Evolutionary conservation across 2,329 filamentous ascomycete species (phyloP).

Genomic region (Shiraia bambusicola): DNA sequence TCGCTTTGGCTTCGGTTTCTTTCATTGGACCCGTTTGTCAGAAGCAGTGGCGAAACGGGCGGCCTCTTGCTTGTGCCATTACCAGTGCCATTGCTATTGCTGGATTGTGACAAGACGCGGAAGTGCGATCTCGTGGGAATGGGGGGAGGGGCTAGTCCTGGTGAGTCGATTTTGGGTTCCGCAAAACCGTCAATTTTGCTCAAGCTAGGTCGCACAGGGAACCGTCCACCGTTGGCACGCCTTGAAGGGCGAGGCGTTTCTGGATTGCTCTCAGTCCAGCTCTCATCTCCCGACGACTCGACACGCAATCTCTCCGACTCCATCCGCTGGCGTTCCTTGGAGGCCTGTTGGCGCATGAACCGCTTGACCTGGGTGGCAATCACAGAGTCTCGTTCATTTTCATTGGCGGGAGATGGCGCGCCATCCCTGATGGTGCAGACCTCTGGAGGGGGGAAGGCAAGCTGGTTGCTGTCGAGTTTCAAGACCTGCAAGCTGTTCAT

Average conservation of each 20-base stretch:
- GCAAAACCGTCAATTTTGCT: conserved; percentile 61
- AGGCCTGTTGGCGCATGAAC: conserved; percentile 53
- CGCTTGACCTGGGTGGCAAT: conserved; percentile 63
- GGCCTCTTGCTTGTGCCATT: conserved; percentile 65
- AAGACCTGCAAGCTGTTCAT: conserved; percentile 88
- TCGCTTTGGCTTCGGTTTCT: conserved; percentile 65
- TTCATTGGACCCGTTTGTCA: conserved; percentile 67
- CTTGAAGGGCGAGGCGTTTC: conserved; percentile 75
- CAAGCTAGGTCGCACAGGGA: conserved; percentile 68
- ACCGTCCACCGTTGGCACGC: conserved; percentile 56
- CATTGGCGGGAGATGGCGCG: conserved; percentile 51
- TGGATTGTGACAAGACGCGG: conserved; percentile 69
- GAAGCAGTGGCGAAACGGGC: conserved; percentile 68
- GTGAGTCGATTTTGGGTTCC: conserved; percentile 46
- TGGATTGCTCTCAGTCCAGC: conserved; percentile 64
- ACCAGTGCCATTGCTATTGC: conserved; percentile 53
- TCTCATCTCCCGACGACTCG: conserved; percentile 51
- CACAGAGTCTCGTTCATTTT: conserved; percentile 61
- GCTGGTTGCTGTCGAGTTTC: conserved; percentile 85
- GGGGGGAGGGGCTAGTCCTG: conserved; percentile 59
- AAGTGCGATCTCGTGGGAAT: conserved; percentile 82
- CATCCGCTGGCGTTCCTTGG: conserved; percentile 35
- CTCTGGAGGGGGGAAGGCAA: conserved; percentile 68
- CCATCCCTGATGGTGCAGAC: conserved; percentile 46
- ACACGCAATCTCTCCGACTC: conserved; percentile 39